These are phyloP conservation scores for Astrothelium subdiscretum DNA, from an alignment of 495 filamentous ascomycete genomes.

Conservation along the genomic window DNA sequence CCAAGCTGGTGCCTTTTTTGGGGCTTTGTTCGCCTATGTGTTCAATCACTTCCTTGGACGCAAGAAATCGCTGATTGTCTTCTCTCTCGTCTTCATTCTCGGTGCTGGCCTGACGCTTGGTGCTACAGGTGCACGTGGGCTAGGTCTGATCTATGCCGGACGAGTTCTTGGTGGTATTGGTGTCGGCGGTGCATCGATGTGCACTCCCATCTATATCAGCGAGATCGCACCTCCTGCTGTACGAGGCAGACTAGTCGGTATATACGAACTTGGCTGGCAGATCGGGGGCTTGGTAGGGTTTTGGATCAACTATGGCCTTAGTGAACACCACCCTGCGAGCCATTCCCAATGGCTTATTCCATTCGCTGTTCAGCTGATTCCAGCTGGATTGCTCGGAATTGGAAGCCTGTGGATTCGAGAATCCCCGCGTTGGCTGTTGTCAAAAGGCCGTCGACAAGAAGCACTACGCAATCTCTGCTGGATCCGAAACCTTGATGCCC, in stretches of 20 bases:
- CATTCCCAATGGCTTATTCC: slow-evolving; percentile 45
- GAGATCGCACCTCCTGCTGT: slow-evolving; percentile 45
- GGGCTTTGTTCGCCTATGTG: slow-evolving; percentile 49
- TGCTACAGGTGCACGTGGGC: slow-evolving; percentile 42
- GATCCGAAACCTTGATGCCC: slow-evolving; percentile 46
- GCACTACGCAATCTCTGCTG: slow-evolving; percentile 50
- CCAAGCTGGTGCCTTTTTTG: slow-evolving; percentile 59
- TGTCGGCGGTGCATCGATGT: slow-evolving; percentile 40
- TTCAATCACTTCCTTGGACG: slow-evolving; percentile 47
- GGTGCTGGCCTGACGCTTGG: slow-evolving; percentile 55
- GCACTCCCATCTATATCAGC: slow-evolving; percentile 47
- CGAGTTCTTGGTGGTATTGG: slow-evolving; percentile 43
- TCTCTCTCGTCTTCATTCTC: slow-evolving; percentile 46
- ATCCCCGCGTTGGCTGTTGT: slow-evolving; percentile 52
- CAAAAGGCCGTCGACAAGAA: slow-evolving; percentile 41
- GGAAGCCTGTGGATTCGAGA: slow-evolving; percentile 44
- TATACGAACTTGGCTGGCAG: slow-evolving; percentile 66
- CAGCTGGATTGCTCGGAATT: slow-evolving; percentile 38
- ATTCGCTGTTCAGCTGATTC: slow-evolving; percentile 47
- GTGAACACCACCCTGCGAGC: slow-evolving; percentile 32
- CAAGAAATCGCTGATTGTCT: slow-evolving; percentile 41
- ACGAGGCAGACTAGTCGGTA: slow-evolving; percentile 44
- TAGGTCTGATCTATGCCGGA: slow-evolving; percentile 46
- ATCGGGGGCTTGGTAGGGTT: slow-evolving; percentile 62
- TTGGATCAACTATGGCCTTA: slow-evolving; percentile 54